These are phyloP conservation scores for Candida maris DNA, from an alignment of 805 yeast genomes.

Conservation along the genomic window DNA sequence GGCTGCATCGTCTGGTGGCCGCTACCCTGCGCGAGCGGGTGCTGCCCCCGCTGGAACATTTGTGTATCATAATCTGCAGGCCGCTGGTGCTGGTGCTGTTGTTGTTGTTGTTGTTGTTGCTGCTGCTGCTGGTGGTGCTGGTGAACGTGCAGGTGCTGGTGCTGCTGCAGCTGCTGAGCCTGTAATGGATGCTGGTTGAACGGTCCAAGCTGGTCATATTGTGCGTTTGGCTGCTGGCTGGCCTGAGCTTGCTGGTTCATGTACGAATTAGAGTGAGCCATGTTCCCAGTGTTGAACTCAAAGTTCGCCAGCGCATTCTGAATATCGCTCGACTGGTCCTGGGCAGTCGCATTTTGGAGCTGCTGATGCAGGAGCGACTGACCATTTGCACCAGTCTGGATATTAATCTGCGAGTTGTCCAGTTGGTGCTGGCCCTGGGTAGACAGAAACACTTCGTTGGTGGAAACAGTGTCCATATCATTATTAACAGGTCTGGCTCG, in stretches of 20 bases:
- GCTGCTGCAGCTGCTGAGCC: conserved; percentile 6
- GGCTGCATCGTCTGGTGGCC: conserved; percentile 8
- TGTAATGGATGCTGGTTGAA: conserved; percentile 10
- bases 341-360: conserved; percentile 1
- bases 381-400: conserved; percentile 1
- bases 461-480: conserved; percentile 79
- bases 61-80: conserved; percentile 1
- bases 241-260: conserved; percentile 13
- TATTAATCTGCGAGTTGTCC: conserved; percentile 11
- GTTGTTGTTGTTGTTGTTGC: conserved; percentile 14
- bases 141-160: conserved; percentile 14
- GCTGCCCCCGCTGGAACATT: conserved; percentile 2
- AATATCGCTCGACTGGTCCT: conserved; percentile 7
- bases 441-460: conserved; percentile 81
- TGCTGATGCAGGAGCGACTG: conserved; percentile 4
- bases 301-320: conserved; percentile 18
- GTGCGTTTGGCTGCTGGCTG: conserved; percentile 11
- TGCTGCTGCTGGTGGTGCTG: conserved; percentile 10
- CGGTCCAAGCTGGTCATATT: conserved; percentile 6
- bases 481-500: conserved; percentile 50
- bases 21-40: conserved; percentile 1
- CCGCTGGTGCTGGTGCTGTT: conserved; percentile 3
- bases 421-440: conserved; percentile 21
- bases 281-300: conserved; percentile 17
- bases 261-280: conserved; percentile 6